These are phyloP conservation scores for Leishmania martiniquensis DNA, from an alignment of 208 protist genomes.

Conservation along the genomic window DNA sequence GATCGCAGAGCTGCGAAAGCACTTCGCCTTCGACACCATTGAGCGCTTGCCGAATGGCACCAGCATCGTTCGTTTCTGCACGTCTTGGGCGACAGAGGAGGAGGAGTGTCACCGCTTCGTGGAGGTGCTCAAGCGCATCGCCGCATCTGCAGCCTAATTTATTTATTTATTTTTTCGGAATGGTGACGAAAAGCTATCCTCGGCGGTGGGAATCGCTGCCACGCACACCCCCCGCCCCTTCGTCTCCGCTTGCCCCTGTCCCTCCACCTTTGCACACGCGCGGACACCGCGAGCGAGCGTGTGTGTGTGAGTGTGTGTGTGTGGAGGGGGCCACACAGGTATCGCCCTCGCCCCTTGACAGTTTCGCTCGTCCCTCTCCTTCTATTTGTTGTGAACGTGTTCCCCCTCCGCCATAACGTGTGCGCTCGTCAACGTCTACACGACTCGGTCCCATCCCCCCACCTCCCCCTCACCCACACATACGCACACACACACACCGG, in stretches of 20 bases:
- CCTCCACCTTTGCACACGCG: no score
- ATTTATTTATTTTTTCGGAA: neutral
- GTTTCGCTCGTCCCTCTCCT: no score
- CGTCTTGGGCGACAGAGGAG: constrained; percentile 51
- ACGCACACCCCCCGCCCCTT: no score
- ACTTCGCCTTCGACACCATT: constrained; percentile 25
- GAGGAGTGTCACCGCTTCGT: constrained; percentile 51
- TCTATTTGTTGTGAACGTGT: no score
- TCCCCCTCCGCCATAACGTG: no score
- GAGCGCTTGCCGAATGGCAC: constrained; percentile 19
- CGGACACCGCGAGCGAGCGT: no score
- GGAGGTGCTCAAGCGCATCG: constrained; percentile 27
- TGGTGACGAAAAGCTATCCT: neutral
- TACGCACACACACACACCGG: neutral
- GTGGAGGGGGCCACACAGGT: no score
- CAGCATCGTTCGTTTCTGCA: constrained; percentile 39
- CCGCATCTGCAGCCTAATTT: neutral
- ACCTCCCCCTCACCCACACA: neutral
- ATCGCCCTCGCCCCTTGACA: no score
- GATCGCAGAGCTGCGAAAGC: constrained; percentile 13
- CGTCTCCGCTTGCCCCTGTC: no score
- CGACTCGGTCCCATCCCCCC: neutral
- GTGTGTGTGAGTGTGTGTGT: no score
- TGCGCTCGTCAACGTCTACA: no score
- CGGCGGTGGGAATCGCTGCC: neutral